phyloP scores from a whole-genome alignment of 306 rosid genomes.

The Argentina anserina region DNA sequence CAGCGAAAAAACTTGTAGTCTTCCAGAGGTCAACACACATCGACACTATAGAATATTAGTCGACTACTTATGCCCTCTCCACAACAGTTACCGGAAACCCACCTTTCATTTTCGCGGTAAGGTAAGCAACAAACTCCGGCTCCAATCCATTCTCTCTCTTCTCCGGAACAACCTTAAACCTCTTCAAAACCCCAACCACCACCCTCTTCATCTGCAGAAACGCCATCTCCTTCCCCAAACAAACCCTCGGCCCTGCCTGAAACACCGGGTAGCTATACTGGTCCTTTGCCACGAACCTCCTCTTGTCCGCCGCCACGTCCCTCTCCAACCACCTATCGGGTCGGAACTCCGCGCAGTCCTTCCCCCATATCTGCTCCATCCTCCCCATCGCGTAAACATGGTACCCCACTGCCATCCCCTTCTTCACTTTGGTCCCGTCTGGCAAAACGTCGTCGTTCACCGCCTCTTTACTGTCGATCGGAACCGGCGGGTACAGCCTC shows the following conservation, averaged over 20 bases:
- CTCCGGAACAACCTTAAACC: slow-evolving; percentile 48
- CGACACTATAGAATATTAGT: too few species aligned
- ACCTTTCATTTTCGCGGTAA: slow-evolving; percentile 54
- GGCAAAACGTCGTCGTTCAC: slow-evolving; percentile 51
- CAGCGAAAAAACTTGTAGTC: too few species aligned
- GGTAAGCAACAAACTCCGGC: slow-evolving; percentile 32
- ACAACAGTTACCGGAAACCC: slow-evolving; percentile 57
- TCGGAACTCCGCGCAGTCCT: slow-evolving; percentile 50
- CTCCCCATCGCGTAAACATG: slow-evolving; percentile 63
- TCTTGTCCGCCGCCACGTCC: slow-evolving; percentile 14
- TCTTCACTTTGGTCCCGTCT: slow-evolving; percentile 57
- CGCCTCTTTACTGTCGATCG: slow-evolving; percentile 37
- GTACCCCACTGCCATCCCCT: slow-evolving; percentile 52
- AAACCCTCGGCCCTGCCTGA: slow-evolving; percentile 78
- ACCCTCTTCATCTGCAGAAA: slow-evolving; percentile 79
- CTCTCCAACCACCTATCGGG: slow-evolving; percentile 67
- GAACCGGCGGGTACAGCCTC: slow-evolving; percentile 68
- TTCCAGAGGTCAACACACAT: too few species aligned
- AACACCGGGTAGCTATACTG: slow-evolving; percentile 54
- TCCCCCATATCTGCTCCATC: slow-evolving; percentile 51
- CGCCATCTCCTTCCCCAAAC: slow-evolving; percentile 81
- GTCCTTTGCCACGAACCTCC: slow-evolving; percentile 54
- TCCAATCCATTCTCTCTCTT: slow-evolving; percentile 17
- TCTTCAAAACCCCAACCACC: slow-evolving; percentile 40
- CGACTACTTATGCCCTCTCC: slow-evolving; percentile 18